Evolutionary conservation across 2,329 filamentous ascomycete genomes (phyloP), one percentile per base, ranked within the genome.

Genomic region (Exophiala aquamarina): DNA sequence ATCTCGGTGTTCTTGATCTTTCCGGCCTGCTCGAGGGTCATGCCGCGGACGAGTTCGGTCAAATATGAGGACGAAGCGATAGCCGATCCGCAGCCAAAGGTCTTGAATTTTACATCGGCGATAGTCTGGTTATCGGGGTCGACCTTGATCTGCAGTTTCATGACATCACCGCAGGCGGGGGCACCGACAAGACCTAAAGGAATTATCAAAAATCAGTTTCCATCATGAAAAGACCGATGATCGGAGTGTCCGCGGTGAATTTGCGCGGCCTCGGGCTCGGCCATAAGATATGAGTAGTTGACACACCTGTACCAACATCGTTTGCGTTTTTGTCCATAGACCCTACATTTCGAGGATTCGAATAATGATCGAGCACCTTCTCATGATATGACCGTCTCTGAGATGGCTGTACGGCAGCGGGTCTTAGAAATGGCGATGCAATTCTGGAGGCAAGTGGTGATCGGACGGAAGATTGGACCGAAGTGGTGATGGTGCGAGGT

Each of bases 1-100:
- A 98, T 98, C 72, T 98, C 91, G 3, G 92, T 95, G 73, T 98
- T 98, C 75, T 89, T 86, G 61, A 98, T 88, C 73, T 87, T 86
- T 44, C 84, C 84, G 26, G 94, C 93, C 68, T 98, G 89, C 61
- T 98, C 93, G 58, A 98, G 72, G 11, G 86, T 95, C 92, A 97
- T 98, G 52, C 93, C 93, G 56, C 89, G 82, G 55, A 98, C 91
- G 50, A 98, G 76, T 71, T 95, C 90, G 7, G 93, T 98, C 62
- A 98, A 73, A 68, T 98, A 98, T 65, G 87, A 93, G 50, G 87
- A 94, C 56, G 87, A 92, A 34, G 93, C 93, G 70, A 98, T 98
- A 57, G 93, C 93, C 21, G 85, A 90, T 45, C 91, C 91, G 68
- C 91, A 96, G 41, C 91, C 91, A 66, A 96, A 96, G 0, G 91